These are phyloP conservation scores for Tetrahymena borealis DNA, from an alignment of 73 alveolate species.

Conservation along the genomic window DNA sequence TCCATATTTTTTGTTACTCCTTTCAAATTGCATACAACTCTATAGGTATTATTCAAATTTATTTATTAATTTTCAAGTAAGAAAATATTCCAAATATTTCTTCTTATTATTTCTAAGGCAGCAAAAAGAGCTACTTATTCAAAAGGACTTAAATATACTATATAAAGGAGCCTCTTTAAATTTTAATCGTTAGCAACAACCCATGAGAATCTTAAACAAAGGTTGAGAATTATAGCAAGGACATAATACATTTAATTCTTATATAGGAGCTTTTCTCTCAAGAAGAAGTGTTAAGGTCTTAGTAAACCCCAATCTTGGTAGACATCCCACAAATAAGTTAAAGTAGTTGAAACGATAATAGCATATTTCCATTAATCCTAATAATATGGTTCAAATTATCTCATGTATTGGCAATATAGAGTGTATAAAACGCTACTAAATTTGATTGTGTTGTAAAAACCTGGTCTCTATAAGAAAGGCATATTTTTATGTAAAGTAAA, in stretches of 20 bases:
- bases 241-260: not conserved
- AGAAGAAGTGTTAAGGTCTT: not conserved
- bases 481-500: not conserved
- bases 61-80: not conserved
- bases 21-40: not conserved
- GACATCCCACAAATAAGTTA: not conserved
- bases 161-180: not conserved
- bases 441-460: not conserved
- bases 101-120: not conserved
- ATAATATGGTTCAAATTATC: not conserved
- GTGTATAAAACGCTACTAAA: not conserved
- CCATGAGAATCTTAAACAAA: not conserved
- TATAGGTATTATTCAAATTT: not conserved
- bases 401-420: not conserved
- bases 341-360: not conserved
- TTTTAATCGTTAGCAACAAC: not conserved
- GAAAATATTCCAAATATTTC: not conserved
- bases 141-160: not conserved
- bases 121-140: not conserved
- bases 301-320: not conserved
- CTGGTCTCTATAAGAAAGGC: not conserved
- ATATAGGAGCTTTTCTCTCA: not conserved
- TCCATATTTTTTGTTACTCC: not conserved
- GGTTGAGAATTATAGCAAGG: not conserved
- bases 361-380: not conserved